phyloP scores from a whole-genome alignment of 208 protist species.

The Leishmania major region DNA sequence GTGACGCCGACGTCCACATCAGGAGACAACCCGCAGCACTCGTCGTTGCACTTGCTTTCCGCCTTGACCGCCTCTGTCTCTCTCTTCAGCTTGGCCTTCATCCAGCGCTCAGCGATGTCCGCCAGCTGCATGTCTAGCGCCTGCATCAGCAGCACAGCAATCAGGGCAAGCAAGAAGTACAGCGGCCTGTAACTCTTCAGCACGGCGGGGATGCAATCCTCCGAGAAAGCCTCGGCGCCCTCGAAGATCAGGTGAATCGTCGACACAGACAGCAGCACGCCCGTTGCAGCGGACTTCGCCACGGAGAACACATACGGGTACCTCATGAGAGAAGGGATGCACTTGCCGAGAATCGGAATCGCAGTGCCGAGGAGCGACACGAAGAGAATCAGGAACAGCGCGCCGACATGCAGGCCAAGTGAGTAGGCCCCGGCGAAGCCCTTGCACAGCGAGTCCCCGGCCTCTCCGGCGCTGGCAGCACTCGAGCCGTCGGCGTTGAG shows the following conservation, averaged over 20 bases:
- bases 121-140: constrained; percentile 53
- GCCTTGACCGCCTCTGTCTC: background rate
- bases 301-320: constrained; percentile 55
- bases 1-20: background rate
- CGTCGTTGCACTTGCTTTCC: background rate
- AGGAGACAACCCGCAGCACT: background rate
- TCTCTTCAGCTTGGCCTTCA: background rate
- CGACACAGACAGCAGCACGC: constrained; percentile 63
- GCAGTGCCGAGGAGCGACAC: constrained; percentile 45
- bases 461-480: background rate
- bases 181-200: constrained; percentile 48
- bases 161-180: constrained; percentile 58
- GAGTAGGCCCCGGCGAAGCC: constrained; percentile 41
- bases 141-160: constrained; percentile 63
- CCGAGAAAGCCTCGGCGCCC: constrained; percentile 29
- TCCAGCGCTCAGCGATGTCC: constrained; percentile 41
- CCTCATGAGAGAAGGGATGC: constrained; percentile 36
- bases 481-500: background rate
- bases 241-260: constrained; percentile 66
- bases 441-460: constrained; percentile 34
- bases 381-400: constrained; percentile 51
- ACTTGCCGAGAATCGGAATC: constrained; percentile 56
- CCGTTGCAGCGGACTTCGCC: constrained; percentile 54
- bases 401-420: constrained; percentile 43
- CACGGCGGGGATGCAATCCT: constrained; percentile 38